Base-by-base conservation (phyloP, 352 stramenopile species). In the Phytophthora vignae region DNA sequence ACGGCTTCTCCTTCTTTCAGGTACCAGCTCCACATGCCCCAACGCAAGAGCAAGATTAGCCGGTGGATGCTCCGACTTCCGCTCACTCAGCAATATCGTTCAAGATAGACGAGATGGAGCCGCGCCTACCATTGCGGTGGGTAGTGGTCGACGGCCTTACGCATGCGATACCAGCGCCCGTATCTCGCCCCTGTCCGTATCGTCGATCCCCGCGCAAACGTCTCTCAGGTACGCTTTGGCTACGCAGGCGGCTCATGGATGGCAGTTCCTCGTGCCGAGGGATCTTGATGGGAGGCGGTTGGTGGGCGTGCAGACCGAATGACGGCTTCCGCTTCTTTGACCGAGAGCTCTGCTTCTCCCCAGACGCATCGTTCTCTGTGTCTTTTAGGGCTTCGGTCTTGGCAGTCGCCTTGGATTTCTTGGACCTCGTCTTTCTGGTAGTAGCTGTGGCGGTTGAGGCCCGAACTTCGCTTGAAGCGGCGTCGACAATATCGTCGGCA, bases 31-130 rank as follows among this genome's bases (percentile, higher is more conserved):
- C 52, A 33, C 29, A 25, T 68, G 10, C 17, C 36, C 46, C 21
- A 33, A 33, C 7, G 29, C 58, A 17, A 19, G 36, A 56, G 21
- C 44, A 68, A 49, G 40, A 29, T 44, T 46, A 31, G 31, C n/a
- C 60, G 46, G 38, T 60, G 22, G 33, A 27, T 12, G 33, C 21
- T 66, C 53, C 57, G 29, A 15, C 46, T 46, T 21, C 14, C n/a
- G 17, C 52, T 88, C 66, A 85, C 73, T 84, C 74, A 17, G 64
- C 56, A 7, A 77, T 74, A 40, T 86, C 79, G 63, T 85, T 90
- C 56, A 93, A 79, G 69, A 93, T 91, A 29, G 85, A 91, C 48
- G 81, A 90, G 50, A 93, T 93, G 25, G 83, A 91, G 46, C 84
- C 83, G 21, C 85, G 85, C 31, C 81, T 83, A 38, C 82, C 80